Conservation (phyloP, 352 stramenopile species). For the Phytopythium delawarense region DNA sequence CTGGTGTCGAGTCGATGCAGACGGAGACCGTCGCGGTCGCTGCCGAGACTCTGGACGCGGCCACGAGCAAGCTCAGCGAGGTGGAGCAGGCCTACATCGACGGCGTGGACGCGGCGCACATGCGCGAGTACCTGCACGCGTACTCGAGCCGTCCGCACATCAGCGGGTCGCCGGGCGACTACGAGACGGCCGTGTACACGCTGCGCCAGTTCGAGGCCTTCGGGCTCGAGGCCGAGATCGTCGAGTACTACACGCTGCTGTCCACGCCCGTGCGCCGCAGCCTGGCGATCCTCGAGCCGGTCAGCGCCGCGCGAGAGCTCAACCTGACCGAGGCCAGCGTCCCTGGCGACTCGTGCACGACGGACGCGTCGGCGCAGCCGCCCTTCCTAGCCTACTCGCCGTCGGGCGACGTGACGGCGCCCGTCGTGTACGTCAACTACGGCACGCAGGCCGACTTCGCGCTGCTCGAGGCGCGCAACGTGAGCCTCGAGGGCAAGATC, state of each 20-base stretch:
- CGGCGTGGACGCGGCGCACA: constrained; percentile 5
- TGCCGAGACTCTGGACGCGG: background rate
- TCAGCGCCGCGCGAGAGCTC: constrained; percentile 11
- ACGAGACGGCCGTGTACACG: constrained; percentile 33
- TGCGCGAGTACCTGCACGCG: constrained; percentile 11
- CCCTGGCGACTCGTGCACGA: constrained; percentile 55
- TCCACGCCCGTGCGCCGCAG: constrained; percentile 33
- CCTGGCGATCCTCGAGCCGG: constrained; percentile 27
- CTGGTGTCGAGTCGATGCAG: background rate
- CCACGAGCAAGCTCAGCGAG: constrained; percentile 7
- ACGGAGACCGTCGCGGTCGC: background rate
- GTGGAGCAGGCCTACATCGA: constrained; percentile 18
- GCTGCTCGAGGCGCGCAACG: constrained; percentile 36
- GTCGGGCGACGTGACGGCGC: constrained; percentile 50
- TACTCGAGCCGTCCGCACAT: constrained; percentile 21
- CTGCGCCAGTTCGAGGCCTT: constrained; percentile 27
- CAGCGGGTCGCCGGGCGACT: constrained; percentile 22
- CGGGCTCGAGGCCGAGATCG: constrained; percentile 41
- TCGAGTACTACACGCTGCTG: constrained; percentile 48
- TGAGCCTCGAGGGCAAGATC: constrained; percentile 77
- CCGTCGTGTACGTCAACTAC: constrained; percentile 86
- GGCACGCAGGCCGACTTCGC: constrained; percentile 76
- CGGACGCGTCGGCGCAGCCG: constrained; percentile 41
- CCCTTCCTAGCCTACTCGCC: constrained; percentile 82
- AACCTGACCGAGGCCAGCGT: constrained; percentile 53